Evolutionary conservation across 768 basidiomycete species (phyloP), one percentile per base, ranked within the genome.

Genomic region (Russula abietina): DNA sequence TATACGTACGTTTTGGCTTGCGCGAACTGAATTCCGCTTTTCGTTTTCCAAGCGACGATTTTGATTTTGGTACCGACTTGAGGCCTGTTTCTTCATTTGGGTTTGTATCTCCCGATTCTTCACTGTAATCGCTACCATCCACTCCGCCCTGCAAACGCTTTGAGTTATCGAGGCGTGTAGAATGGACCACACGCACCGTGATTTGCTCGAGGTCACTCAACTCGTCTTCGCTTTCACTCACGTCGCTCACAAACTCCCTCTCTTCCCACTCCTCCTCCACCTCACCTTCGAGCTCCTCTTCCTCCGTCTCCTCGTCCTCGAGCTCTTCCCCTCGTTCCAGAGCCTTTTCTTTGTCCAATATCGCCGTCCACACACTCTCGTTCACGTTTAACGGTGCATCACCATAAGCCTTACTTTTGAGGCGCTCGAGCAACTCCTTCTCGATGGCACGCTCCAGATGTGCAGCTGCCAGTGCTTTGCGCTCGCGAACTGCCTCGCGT

Each of bases 321-420:
- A 60, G n/a, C 30, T 39, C 70, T 84, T 78, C 74, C 60, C 77
- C 78, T 28, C 73, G 78, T 38, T 76, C 77, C 68, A 83, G 82
- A 69, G 76, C 72, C 67, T 73, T 71, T 71, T 97, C 93, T 52
- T 85, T 80, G 70, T 97, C 92, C 46, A 98, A 77, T 57, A 99
- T 88, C 2, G 91, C 86, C 67, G 87, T 85, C 97, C 97, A 98
- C 10, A 98, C 94, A 46, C 80, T 86, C 76, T 99, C 97, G 74
- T 99, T 98, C 61, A 99, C 95, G 74, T 99, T 98, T 49, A 99
- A 82, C 14, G 97, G 97, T 38, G 91, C 89, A 70, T 98, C 96
- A 48, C 97, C 96, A 71, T 99, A 98, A 19, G 96, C 95, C 74
- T 97, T 97, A 57, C 88, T 88, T 78, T 95, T 94, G 22, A 99